A percentile compares a stretch with the other conserved stretches of the same genome.
Evolutionary conservation across 345 rosid species (phyloP).

Genomic region (Eucalyptus globulus): DNA sequence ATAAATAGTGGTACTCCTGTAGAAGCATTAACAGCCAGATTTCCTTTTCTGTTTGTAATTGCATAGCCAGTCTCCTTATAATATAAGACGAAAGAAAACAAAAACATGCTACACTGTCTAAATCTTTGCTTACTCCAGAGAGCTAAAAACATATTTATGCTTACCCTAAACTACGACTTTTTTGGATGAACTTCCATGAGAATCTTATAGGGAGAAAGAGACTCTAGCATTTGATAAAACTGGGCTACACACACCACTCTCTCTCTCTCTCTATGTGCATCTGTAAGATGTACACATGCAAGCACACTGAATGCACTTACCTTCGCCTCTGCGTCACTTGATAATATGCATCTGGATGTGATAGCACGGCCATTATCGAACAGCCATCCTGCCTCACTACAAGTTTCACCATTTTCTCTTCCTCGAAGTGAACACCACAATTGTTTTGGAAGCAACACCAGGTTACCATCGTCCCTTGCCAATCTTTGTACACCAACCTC

Average conservation of each 20-base stretch:
- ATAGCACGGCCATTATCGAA: slow-evolving; percentile 36
- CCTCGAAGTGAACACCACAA: slow-evolving; percentile 61
- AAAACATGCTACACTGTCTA: not conserved
- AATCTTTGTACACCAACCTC: slow-evolving; percentile 25
- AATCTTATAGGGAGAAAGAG: not conserved
- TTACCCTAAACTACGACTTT: not conserved
- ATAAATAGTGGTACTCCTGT: not conserved
- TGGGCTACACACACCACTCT: not conserved
- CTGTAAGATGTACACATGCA: not conserved
- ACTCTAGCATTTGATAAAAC: not conserved
- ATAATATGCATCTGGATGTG: slow-evolving; percentile 58
- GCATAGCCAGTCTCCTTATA: not conserved
- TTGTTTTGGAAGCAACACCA: slow-evolving; percentile 64
- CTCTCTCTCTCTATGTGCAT: not conserved
- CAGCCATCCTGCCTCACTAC: slow-evolving; percentile 66
- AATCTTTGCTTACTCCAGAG: not conserved
- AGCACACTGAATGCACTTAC: slow-evolving; percentile 6
- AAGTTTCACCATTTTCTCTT: slow-evolving; percentile 23
- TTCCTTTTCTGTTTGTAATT: not conserved
- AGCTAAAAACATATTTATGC: not conserved
- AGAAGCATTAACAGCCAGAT: not conserved
- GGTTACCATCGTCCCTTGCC: slow-evolving; percentile 36
- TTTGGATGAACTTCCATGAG: not conserved
- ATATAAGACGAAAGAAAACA: not conserved
- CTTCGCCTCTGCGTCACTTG: slow-evolving; percentile 39